Conservation (phyloP, 139 green algal genomes). For the Chlorella sorokiniana region DNA sequence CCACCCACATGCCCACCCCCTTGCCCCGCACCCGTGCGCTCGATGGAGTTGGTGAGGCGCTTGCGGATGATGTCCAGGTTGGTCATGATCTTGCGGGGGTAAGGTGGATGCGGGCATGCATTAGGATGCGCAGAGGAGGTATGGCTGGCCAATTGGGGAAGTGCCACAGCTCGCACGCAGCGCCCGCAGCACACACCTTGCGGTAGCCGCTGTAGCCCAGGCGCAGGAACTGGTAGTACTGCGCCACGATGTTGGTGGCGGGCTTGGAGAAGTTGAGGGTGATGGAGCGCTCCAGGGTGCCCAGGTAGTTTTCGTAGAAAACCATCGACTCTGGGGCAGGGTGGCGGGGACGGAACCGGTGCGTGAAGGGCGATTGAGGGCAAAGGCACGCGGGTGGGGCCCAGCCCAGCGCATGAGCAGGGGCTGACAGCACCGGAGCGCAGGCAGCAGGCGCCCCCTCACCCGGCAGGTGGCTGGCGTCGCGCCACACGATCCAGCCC, state of each 20-base stretch:
- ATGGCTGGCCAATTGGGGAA: background rate
- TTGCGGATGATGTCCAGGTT: slow-evolving; percentile 57
- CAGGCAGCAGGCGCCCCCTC: background rate
- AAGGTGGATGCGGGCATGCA: background rate
- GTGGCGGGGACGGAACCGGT: too few relatives aligned
- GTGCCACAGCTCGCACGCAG: background rate
- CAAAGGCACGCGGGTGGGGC: too few relatives aligned
- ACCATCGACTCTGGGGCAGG: slow-evolving; percentile 46
- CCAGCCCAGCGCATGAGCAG: background rate
- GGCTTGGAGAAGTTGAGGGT: slow-evolving; percentile 80
- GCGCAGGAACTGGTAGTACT: slow-evolving; percentile 72
- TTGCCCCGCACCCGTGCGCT: slow-evolving; percentile 15
- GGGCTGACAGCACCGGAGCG: background rate
- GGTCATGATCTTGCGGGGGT: slow-evolving; percentile 54
- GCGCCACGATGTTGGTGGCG: slow-evolving; percentile 58
- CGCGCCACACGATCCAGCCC: slow-evolving; percentile 70
- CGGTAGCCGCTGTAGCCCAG: slow-evolving; percentile 73
- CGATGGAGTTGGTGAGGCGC: slow-evolving; percentile 38
- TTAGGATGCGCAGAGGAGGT: background rate
- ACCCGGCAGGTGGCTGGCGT: slow-evolving; percentile 32
- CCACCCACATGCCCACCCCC: background rate
- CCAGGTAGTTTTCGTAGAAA: slow-evolving; percentile 68
- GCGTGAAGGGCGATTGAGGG: too few relatives aligned
- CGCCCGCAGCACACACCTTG: background rate
- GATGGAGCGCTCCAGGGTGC: slow-evolving; percentile 61